A percentile compares a stretch with the other conserved stretches of the same genome.
These are phyloP conservation scores for Astragalus membranaceus DNA, from an alignment of 306 rosid genomes.

Conservation along the genomic window DNA sequence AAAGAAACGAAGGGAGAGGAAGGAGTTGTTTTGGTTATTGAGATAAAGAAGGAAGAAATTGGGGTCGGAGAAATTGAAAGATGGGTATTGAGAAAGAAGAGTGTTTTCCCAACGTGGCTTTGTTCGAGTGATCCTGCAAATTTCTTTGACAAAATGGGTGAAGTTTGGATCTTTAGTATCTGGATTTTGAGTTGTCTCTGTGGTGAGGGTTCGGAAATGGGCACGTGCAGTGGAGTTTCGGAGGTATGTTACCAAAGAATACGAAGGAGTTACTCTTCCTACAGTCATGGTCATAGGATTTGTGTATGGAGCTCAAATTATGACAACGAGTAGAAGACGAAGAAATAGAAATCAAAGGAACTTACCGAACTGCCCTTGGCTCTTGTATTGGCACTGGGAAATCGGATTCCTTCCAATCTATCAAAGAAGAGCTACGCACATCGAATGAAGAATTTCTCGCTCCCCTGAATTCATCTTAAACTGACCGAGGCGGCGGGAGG, in stretches of 20 bases:
- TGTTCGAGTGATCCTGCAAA: conserved; percentile 49
- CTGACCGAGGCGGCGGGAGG: too few relatives aligned
- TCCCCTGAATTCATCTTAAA: too few relatives aligned
- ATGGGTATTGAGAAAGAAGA: conserved; percentile 53
- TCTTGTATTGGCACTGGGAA: too few relatives aligned
- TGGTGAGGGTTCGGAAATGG: conserved; percentile 35
- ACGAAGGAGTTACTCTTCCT: conserved; percentile 24
- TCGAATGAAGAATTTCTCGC: too few relatives aligned
- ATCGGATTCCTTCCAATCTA: too few relatives aligned
- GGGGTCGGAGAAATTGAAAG: conserved; percentile 52
- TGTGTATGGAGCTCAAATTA: neutral
- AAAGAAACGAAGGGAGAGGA: conserved; percentile 69
- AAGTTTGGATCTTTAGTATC: conserved; percentile 17
- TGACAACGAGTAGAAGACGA: neutral
- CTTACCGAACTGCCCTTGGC: neutral
- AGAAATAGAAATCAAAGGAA: neutral
- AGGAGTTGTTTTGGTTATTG: conserved; percentile 46
- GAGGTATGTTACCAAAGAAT: conserved; percentile 15
- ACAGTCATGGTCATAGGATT: neutral
- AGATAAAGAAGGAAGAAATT: conserved; percentile 38
- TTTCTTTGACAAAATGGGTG: conserved; percentile 29
- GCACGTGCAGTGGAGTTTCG: neutral
- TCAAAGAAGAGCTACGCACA: too few relatives aligned
- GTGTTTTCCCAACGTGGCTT: conserved; percentile 68
- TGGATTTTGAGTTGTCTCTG: conserved; percentile 19